A percentile compares a stretch with the other conserved stretches of the same genome.
phyloP scores from a whole-genome alignment of 2,329 filamentous ascomycete species.

The Alternaria postmessia region DNA sequence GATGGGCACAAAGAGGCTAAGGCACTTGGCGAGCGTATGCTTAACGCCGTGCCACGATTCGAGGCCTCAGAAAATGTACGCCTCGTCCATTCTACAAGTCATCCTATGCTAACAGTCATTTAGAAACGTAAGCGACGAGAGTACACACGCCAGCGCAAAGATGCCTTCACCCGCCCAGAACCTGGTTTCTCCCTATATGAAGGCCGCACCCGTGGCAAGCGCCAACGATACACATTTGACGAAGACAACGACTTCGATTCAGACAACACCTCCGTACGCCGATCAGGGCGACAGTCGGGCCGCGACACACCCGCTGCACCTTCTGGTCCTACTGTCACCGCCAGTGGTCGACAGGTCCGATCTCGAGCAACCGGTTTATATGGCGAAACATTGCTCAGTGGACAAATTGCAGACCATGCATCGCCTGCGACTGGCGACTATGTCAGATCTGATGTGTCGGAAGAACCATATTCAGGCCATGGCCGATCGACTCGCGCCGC shows the following conservation, averaged over 20 bases:
- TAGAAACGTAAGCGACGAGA: conserved; percentile 93
- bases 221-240: conserved; percentile 94
- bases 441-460: conserved; percentile 55
- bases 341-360: conserved; percentile 85
- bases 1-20: conserved; percentile 85
- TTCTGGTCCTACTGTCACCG: conserved; percentile 72
- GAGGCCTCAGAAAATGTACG: conserved; percentile 88
- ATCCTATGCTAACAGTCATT: conserved; percentile 22
- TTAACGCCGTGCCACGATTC: conserved; percentile 83
- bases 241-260: conserved; percentile 84
- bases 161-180: conserved; percentile 86
- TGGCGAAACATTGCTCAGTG: conserved; percentile 67
- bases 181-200: conserved; percentile 94
- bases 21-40: conserved; percentile 78
- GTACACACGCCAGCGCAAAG: conserved; percentile 85
- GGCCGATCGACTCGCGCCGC: conserved; percentile 55
- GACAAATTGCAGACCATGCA: conserved; percentile 55
- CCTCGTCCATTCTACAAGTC: not conserved
- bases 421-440: conserved; percentile 55
- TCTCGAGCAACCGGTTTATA: conserved; percentile 69
- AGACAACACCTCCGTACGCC: conserved; percentile 71
- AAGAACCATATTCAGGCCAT: conserved; percentile 53
- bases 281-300: conserved; percentile 73
- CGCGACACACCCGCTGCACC: conserved; percentile 76
- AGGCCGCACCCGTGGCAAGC: conserved; percentile 93